Evolutionary conservation across 192 early-diverging fungal genomes (phyloP).

Genomic region (Coemansia sp.): DNA sequence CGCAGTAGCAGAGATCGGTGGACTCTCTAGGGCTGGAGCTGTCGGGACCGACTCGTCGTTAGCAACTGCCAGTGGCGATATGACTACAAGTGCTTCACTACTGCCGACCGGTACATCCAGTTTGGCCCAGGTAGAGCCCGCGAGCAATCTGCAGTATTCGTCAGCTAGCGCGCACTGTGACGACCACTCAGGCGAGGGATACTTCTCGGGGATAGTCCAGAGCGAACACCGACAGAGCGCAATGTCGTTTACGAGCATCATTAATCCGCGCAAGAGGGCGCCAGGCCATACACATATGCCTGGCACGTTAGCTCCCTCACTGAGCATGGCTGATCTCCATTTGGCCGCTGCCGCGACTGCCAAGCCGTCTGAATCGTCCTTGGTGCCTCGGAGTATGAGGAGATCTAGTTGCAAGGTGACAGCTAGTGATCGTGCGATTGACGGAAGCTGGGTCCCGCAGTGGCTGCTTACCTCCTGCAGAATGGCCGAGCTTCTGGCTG

Average conservation of each 20-base stretch:
- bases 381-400: neutral
- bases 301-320: constrained; percentile 29
- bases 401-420: neutral
- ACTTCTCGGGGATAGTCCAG: neutral
- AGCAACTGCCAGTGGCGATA: neutral
- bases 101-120: neutral
- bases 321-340: constrained; percentile 28
- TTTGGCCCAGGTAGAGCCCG: neutral
- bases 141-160: constrained; percentile 27
- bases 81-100: neutral
- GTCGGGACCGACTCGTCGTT: neutral
- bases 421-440: constrained; percentile 12
- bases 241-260: constrained; percentile 47
- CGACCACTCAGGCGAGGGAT: neutral
- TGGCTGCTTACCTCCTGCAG: constrained; percentile 32
- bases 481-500: constrained; percentile 20
- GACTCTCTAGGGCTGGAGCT: neutral
- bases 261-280: constrained; percentile 27
- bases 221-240: neutral
- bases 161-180: neutral
- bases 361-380: neutral
- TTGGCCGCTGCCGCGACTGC: neutral
- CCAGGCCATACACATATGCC: constrained; percentile 19
- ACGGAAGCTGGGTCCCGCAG: constrained; percentile 27
- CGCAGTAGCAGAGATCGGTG: neutral